phyloP scores from a whole-genome alignment of 176 grass and related monocot genomes.

The Luzula sylvatica region DNA sequence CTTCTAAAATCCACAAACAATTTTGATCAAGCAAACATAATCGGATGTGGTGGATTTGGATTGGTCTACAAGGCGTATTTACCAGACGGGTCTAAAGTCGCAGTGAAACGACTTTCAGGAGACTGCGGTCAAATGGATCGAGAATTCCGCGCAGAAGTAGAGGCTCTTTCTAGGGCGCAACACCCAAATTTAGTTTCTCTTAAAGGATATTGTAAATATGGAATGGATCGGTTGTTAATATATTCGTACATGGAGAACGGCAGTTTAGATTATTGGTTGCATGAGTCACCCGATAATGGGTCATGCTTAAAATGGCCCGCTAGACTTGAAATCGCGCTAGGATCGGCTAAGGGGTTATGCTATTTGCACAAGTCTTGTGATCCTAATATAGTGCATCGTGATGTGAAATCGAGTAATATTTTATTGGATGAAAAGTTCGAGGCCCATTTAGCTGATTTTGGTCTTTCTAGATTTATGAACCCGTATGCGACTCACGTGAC shows the following conservation, averaged over 20 bases:
- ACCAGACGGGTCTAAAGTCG: slow-evolving; percentile 69
- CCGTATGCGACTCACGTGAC: slow-evolving; percentile 94
- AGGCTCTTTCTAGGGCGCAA: slow-evolving; percentile 77
- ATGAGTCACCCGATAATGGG: slow-evolving; percentile 55
- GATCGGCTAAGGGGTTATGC: slow-evolving; percentile 69
- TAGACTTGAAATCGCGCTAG: slow-evolving; percentile 75
- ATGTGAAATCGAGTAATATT: slow-evolving; percentile 96
- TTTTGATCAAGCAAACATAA: slow-evolving; percentile 96
- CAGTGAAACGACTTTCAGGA: slow-evolving; percentile 91
- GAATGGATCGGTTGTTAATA: slow-evolving; percentile 72
- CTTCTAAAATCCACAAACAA: slow-evolving; percentile 85
- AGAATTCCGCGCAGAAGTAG: slow-evolving; percentile 89
- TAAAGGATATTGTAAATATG: slow-evolving; percentile 77
- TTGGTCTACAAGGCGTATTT: slow-evolving; percentile 97
- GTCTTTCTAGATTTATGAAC: slow-evolving; percentile 75
- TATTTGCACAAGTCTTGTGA: slow-evolving; percentile 91
- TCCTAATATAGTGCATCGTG: slow-evolving; percentile 87
- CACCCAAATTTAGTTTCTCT: slow-evolving; percentile 82
- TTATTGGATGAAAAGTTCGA: slow-evolving; percentile 80
- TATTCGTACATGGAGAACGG: slow-evolving; percentile 95
- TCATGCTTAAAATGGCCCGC: slow-evolving; percentile 71
- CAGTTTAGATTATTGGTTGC: slow-evolving; percentile 94
- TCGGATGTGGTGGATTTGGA: slow-evolving; percentile 89
- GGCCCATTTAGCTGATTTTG: slow-evolving; percentile 86
- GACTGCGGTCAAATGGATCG: slow-evolving; percentile 94